Evolutionary conservation across 2,329 filamentous ascomycete species (phyloP), one percentile per base, ranked within the genome.

Genomic region (Aspergillus aculeatus): DNA sequence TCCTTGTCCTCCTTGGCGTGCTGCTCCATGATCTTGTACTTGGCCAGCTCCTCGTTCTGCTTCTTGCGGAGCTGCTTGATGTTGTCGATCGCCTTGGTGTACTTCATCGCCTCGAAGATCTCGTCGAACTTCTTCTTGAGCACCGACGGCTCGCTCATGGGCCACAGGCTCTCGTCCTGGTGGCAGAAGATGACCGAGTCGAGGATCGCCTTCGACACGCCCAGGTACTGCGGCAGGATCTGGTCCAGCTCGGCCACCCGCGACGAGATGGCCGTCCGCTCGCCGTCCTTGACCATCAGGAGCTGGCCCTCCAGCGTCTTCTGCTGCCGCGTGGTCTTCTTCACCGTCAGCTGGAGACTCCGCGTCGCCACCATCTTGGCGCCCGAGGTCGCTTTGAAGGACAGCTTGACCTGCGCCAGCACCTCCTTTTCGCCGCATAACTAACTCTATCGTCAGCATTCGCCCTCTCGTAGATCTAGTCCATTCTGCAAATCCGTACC

Each of bases 111-210:
- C 77, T 98, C 95, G 67, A 99, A 99, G 11, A 99, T 99, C 73
- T 96, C 92, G 71, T 99, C 95, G 62, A 99, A 99, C 55, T 88
- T 89, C 75, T 96, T 96, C 77, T 99, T 99, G 54, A 99, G 81
- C 0, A 86, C 86, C 0, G 85, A 81, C 0, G 95, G 92, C 69
- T 96, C 91, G 71, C 92, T 96, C 83, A 99, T 88, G 0, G 95
- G 95, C 95, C 95, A 99, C 29, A 98, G 78, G 26, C 94, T 97
- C 67, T 99, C 95, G 73, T 99, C 95, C 73, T 99, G 95, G 72
- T 99, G 95, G 74, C 95, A 99, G 78, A 99, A 99, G 67, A 99
- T 97, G 73, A 99, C 95, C 60, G 89, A 90, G 66, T 98, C 93
- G 26, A 99, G 83, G 57, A 99, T 88, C 12, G 95, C 93, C 57